Base-by-base conservation (phyloP, 1,139 yeast genomes). In the Debaryomyces sp. region DNA sequence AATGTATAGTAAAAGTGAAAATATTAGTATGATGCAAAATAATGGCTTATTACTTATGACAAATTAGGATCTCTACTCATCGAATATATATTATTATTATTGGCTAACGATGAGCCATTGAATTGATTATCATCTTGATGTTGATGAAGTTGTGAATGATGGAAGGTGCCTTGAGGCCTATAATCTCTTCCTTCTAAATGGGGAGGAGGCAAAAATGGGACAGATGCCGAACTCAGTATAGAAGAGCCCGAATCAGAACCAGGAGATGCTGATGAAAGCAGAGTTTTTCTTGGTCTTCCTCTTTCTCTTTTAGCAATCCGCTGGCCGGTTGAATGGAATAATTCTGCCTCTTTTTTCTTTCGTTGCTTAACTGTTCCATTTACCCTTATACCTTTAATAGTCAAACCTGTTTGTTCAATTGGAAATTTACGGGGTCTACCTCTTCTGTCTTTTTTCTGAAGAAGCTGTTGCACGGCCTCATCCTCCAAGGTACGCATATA, bases 361-460 rank as follows among this genome's bases (percentile, higher is more conserved):
- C 58, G 58, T 37, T 59, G 58, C 48, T 66, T 69, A 48, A 61
- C 55, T 30, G 66, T 63, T 6, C 80, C 81, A 50, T 71, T 73
- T 4, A 76, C 76, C 49, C 78, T 63, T 15, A 75, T 70, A 1
- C 81, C 80, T 55, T 71, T 73, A 42, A 76, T 77, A 10, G 80
- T 75, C 5, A 75, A 61, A 3, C 81, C 81, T n/a, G 79, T 73
- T 52, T 75, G 75, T 50, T 75, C 81, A 10, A 75, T 63, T 0
- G 82, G 80, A 51, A 77, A 76, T 55, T 79, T 79, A 53, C 83
- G 65, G 5, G 84, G 84, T 54, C 84, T 64, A 12, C 84, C 84
- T 48, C 81, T 60, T 50, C 67, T 68, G 52, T 76, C 81, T 51
- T 76, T 76, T 60, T 67, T 74, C 50, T 66, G 65, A 35, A 76